Percentiles rank a stretch among this genome's conserved stretches.
Conservation (phyloP, 2,329 filamentous ascomycete genomes). For the Neodidymelliopsis sp. region DNA sequence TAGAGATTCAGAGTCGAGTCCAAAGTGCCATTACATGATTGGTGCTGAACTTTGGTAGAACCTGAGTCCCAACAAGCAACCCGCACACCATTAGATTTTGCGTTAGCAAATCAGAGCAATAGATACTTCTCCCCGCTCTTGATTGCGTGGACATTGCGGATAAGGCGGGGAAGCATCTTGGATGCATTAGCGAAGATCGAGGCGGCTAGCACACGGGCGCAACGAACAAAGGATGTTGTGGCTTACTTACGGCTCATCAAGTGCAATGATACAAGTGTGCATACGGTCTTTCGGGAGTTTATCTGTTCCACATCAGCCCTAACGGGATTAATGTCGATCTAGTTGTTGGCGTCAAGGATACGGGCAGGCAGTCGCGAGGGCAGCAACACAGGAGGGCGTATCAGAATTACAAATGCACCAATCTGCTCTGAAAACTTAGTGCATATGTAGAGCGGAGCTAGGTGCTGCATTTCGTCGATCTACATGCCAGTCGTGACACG, state of each 20-base stretch:
- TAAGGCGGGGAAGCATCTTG: background rate
- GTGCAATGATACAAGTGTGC: too few relatives aligned
- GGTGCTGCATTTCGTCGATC: background rate
- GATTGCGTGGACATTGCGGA: background rate
- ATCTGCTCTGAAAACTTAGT: background rate
- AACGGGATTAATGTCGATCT: too few relatives aligned
- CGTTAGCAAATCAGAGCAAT: background rate
- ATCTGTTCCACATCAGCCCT: too few relatives aligned
- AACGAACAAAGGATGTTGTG: background rate
- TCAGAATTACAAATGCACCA: too few relatives aligned
- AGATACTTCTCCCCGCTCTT: background rate
- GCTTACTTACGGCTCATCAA: too few relatives aligned
- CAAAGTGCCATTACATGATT: conserved; percentile 1
- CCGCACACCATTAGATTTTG: background rate
- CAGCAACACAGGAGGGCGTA: too few relatives aligned
- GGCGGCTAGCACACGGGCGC: background rate
- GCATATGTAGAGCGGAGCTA: background rate
- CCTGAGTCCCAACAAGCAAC: background rate
- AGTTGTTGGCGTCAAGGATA: too few relatives aligned
- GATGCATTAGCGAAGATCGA: background rate
- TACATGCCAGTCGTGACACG: too few relatives aligned
- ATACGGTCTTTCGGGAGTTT: too few relatives aligned
- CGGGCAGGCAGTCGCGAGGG: too few relatives aligned
- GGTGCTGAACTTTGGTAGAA: conserved; percentile 7
- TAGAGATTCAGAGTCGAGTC: background rate